Conservation (phyloP, 768 basidiomycete genomes). For the Boletellus ananas region DNA sequence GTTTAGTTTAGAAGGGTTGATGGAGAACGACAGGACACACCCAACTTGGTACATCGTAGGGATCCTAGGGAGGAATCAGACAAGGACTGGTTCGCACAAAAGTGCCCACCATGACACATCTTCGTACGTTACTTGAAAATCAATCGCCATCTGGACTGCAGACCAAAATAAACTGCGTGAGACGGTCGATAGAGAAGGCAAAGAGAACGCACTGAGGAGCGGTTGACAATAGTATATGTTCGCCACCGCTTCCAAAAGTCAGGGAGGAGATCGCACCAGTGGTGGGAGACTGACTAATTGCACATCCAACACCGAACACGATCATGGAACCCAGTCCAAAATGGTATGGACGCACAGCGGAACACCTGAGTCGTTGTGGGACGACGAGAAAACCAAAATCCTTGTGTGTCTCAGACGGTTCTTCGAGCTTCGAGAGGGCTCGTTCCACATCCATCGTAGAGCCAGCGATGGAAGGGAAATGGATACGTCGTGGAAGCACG, state of each 20-base stretch:
- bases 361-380: conserved; percentile 14
- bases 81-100: not conserved
- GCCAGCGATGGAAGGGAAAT: conserved; percentile 4
- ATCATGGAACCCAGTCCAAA: conserved; percentile 15
- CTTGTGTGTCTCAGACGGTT: not conserved
- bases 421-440: not conserved
- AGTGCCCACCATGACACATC: conserved; percentile 29
- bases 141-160: conserved; percentile 32
- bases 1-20: not conserved
- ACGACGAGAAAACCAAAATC: conserved; percentile 13
- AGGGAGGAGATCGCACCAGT: not conserved
- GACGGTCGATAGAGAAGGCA: not conserved
- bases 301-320: conserved; percentile 15
- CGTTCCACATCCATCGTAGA: conserved; percentile 16
- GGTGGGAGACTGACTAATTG: conserved; percentile 14
- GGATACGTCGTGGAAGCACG: not conserved
- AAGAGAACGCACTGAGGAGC: conserved; percentile 51
- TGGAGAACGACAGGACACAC: conserved; percentile 29
- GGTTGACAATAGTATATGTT: conserved; percentile 85
- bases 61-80: conserved; percentile 36
- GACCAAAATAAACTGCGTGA: not conserved
- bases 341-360: conserved; percentile 3
- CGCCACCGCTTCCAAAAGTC: conserved; percentile 37
- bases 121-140: conserved; percentile 32
- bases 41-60: conserved; percentile 66